Evolutionary conservation across 2,329 filamentous ascomycete species (phyloP), one percentile per base, ranked within the genome.

Genomic region (Alternaria hordeiaustralica): DNA sequence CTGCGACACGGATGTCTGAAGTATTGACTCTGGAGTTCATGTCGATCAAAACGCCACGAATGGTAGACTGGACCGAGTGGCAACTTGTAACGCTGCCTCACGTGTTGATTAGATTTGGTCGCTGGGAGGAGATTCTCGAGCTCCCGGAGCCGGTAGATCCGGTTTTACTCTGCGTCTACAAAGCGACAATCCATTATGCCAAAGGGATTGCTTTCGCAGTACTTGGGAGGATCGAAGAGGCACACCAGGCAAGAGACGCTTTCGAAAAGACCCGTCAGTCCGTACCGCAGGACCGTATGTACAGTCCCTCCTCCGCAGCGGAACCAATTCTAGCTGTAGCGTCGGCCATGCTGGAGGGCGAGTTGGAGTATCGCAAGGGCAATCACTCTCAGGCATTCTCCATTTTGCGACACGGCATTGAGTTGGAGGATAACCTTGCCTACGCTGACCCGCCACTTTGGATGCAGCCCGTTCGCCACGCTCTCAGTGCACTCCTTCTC

Each of bases 31-130:
- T 25, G 26, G 60, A 59, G 13, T 55, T 60, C 23, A 36, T 59
- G 55, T 55, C 55, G 6, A 60, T 63, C 18, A 33, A 49, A 28
- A 47, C 60, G 25, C 60, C 55, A 41, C 47, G 36, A 20, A 63
- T 63, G 55, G 41, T 55, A 8, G 60, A 63, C n/a, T 59, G 55
- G 60, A 41, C 56, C 21, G 60, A 63, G 30, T 62, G 60, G 60
- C 60, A 62, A 26, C 21, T 53, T 2, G 54, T 62, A 11, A 59
- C 60, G 15, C 30, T 62, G 15, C 60, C 60, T 20, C 60, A 58
- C 20, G 56, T 21, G 2, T n/a, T 63, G 30, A 59, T 63, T 12
- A 56, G 56, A 41, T 63, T 63, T n/a, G 55, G 60, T 10, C 56
- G 21, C 11, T 63, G 60, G 60, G 30, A 63, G 3, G 47, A 59